Percentiles rank a stretch among this genome's conserved stretches.
Evolutionary conservation across 495 filamentous ascomycete species (phyloP).

Genomic region (Penicillium arizonense): DNA sequence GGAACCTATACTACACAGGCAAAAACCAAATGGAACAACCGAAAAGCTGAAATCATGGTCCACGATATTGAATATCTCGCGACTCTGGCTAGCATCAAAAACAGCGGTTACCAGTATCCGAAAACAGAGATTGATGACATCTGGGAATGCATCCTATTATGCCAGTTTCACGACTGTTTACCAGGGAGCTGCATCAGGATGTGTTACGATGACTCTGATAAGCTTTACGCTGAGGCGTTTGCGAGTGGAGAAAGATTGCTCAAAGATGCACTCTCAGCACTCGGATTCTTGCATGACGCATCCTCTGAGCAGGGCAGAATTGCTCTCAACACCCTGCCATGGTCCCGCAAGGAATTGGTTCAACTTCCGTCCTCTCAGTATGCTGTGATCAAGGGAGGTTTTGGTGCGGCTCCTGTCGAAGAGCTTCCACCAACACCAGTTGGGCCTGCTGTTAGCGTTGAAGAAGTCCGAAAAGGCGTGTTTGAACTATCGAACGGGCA

Average conservation of each 20-base stretch:
- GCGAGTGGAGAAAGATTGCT: conserved; percentile 67
- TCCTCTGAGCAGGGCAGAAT: conserved; percentile 28
- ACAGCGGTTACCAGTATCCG: conserved; percentile 72
- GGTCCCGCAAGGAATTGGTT: conserved; percentile 72
- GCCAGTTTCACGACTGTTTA: conserved; percentile 96
- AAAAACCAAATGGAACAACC: conserved; percentile 94
- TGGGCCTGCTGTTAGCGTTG: conserved; percentile 54
- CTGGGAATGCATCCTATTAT: conserved; percentile 85
- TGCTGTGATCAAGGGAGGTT: conserved; percentile 42
- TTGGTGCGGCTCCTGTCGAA: conserved; percentile 44
- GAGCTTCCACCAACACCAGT: neutral
- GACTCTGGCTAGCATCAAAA: conserved; percentile 73
- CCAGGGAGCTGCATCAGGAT: conserved; percentile 96
- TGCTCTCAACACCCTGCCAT: conserved; percentile 80
- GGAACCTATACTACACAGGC: conserved; percentile 97
- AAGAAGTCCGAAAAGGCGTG: conserved; percentile 59
- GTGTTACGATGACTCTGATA: conserved; percentile 91
- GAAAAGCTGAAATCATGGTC: conserved; percentile 77
- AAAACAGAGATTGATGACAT: conserved; percentile 88
- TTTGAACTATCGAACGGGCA: conserved; percentile 78
- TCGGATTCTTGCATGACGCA: conserved; percentile 54
- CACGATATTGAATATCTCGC: conserved; percentile 88
- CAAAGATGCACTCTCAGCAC: conserved; percentile 60
- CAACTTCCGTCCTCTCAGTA: conserved; percentile 54
- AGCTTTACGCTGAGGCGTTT: conserved; percentile 81